Evolutionary conservation across 2,329 filamentous ascomycete species (phyloP), one percentile per base, ranked within the genome.

Genomic region (Xylaria sp.): DNA sequence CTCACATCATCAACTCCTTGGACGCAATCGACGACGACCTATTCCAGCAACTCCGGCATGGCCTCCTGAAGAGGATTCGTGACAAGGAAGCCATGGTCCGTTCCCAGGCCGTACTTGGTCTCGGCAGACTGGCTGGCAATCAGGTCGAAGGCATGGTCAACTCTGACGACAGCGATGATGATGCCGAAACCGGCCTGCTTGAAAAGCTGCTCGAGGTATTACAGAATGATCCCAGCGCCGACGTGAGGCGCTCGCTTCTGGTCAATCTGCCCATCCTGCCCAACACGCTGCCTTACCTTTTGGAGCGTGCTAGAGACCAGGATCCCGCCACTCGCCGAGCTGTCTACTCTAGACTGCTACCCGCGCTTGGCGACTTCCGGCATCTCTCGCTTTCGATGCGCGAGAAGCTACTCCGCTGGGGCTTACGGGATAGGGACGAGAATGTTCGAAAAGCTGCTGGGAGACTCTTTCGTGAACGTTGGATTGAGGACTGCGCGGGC

Each of bases 331-430:
- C 92, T 3, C 82, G 94, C 55, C 82, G 92, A 55, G 89, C 91
- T 8, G 82, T 99, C 2, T 99, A 97, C 69, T 89, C 92, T 1
- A 86, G 90, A 34, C 79, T 99, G 6, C 78, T 99, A 4, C 94
- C 94, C 1, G 89, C 89, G 0, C 78, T 99, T 1, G 94, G 92
- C 11, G 94, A 99, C 73, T 99, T 99, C 74, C 85, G 94, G 49
- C 91, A 97, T 73, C 76, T 99, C 48, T 96, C 92, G 9, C 80
- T 99, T 20, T 91, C 90, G 1, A 96, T 97, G 87, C 83, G 94
- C 68, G 94, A 99, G 73, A 97, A 97, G 72, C 80, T 99, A 26
- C 81, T 99, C 22, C 85, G 94, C 38, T 99, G 94, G 94, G 94
- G 94, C 46, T 78, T 99, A 39, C 86, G 92, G 38, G 94, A 99